phyloP scores from a whole-genome alignment of 805 yeast genomes.

The Saccharomycopsis microspora region DNA sequence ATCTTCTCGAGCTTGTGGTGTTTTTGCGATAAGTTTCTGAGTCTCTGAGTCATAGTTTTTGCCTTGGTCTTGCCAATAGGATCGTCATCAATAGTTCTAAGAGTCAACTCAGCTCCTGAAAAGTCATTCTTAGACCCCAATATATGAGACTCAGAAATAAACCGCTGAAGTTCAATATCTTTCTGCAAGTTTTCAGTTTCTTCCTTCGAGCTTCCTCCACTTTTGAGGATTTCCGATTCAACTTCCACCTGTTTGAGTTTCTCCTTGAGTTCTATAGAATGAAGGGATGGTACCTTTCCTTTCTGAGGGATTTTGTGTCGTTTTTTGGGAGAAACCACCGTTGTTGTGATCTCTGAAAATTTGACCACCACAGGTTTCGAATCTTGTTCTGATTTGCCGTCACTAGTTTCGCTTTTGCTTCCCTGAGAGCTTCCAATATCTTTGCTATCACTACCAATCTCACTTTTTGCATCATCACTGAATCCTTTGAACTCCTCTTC shows the following conservation, averaged over 20 bases:
- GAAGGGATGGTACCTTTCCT: conserved; percentile 48
- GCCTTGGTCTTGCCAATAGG: conserved; percentile 62
- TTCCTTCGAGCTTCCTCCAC: conserved; percentile 24
- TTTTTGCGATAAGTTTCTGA: conserved; percentile 28
- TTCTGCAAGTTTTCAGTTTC: conserved; percentile 49
- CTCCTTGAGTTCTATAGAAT: conserved; percentile 22
- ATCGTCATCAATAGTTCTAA: conserved; percentile 47
- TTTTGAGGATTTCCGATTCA: conserved; percentile 18
- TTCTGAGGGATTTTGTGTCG: conserved; percentile 34
- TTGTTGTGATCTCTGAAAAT: conserved; percentile 4
- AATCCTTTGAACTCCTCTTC: conserved; percentile 19
- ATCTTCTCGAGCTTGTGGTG: conserved; percentile 48
- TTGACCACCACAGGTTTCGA: conserved; percentile 30
- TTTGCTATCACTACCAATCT: conserved; percentile 17
- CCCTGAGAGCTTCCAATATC: conserved; percentile 15
- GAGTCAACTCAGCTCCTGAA: conserved; percentile 60
- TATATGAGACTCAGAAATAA: conserved; percentile 63
- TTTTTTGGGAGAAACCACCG: not conserved
- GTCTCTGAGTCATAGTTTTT: conserved; percentile 48
- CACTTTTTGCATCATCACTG: conserved; percentile 21
- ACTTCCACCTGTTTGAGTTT: conserved; percentile 25
- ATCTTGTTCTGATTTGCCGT: conserved; percentile 19
- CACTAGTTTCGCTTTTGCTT: conserved; percentile 15
- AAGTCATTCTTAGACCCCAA: conserved; percentile 21
- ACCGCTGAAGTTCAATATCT: conserved; percentile 62